Conservation (phyloP, 192 early-diverging fungal species). For the Mortierella antarctica region DNA sequence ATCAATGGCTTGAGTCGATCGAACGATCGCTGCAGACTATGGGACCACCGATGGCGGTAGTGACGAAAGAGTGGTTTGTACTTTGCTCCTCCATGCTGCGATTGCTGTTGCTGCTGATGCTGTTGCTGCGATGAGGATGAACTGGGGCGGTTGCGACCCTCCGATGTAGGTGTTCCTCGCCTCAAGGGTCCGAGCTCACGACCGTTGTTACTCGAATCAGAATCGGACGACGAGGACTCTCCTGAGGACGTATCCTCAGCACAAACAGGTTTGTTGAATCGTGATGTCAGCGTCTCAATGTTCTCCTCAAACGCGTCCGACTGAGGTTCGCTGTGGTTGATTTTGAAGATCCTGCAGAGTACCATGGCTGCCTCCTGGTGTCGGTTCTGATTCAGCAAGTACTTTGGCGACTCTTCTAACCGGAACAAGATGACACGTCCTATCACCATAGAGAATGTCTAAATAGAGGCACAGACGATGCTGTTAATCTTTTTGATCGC, state of each 20-base stretch:
- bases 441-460: conserved; percentile 78
- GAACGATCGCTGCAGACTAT: conserved; percentile 12
- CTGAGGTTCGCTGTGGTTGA: conserved; percentile 62
- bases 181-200: background rate
- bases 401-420: conserved; percentile 86
- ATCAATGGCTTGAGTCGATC: conserved; percentile 64
- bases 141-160: background rate
- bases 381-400: conserved; percentile 71
- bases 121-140: background rate
- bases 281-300: conserved; percentile 28
- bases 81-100: conserved; percentile 1
- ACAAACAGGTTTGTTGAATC: conserved; percentile 10
- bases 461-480: no score
- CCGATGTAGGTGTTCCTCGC: background rate
- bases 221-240: conserved; percentile 18
- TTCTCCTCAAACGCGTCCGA: conserved; percentile 49
- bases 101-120: background rate
- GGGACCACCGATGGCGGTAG: conserved; percentile 10
- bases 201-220: conserved; percentile 1
- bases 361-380: conserved; percentile 75
- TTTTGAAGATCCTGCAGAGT: conserved; percentile 69
- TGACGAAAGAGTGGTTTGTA: conserved; percentile 1
- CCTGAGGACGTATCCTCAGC: conserved; percentile 6
- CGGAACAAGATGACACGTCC: conserved; percentile 74
- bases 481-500: background rate